These are phyloP conservation scores for Cotoneaster glaucophyllus DNA, from an alignment of 306 rosid species.

Conservation along the genomic window DNA sequence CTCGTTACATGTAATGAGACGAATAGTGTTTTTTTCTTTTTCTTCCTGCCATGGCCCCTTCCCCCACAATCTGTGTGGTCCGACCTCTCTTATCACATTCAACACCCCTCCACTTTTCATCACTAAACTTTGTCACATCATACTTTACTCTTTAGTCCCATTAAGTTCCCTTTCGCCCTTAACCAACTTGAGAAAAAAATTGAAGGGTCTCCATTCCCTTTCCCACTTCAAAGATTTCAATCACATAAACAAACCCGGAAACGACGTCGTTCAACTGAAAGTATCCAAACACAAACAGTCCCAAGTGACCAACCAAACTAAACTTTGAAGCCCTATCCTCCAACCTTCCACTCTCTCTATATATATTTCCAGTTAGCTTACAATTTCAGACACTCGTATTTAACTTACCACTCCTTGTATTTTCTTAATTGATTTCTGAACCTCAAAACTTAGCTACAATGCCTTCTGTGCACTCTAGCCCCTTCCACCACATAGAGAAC, in stretches of 20 bases:
- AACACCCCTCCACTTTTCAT: conserved; percentile 35
- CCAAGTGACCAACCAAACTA: conserved; percentile 8
- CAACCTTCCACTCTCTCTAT: background rate
- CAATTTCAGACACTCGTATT: background rate
- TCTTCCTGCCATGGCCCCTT: background rate
- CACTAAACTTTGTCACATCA: conserved; percentile 68
- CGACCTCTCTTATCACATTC: conserved; percentile 59
- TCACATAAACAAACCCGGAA: background rate
- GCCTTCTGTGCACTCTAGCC: conserved; percentile 72
- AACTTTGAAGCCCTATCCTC: background rate
- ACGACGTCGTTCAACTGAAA: background rate
- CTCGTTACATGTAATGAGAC: no score
- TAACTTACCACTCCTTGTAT: background rate
- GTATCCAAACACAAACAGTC: background rate
- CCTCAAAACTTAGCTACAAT: conserved; percentile 18
- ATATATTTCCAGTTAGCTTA: background rate
- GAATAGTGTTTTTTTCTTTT: background rate
- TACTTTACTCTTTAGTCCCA: conserved; percentile 16
- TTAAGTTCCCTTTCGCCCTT: conserved; percentile 19
- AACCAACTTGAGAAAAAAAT: conserved; percentile 11
- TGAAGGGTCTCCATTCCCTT: conserved; percentile 3
- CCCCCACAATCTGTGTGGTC: conserved; percentile 65
- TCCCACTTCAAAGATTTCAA: conserved; percentile 46
- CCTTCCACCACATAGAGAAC: conserved; percentile 69
- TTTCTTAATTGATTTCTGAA: conserved; percentile 8